Evolutionary conservation across 441 rosid species (phyloP), one percentile per base, ranked within the genome.

Genomic region (Erodium texanum): DNA sequence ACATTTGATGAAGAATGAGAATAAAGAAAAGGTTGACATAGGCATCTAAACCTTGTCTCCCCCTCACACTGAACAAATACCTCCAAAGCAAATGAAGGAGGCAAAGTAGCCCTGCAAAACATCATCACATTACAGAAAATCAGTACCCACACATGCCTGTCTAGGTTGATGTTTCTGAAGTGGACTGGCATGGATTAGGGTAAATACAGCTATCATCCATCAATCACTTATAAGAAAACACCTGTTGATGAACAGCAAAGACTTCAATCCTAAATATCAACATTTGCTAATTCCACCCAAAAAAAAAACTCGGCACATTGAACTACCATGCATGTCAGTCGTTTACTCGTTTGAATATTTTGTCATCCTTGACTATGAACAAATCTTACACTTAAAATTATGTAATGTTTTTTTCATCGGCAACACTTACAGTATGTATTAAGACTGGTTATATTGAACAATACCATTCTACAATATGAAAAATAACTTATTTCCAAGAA

Each of bases 51-150:
- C 75, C 90, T 87, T 62, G 97, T 85, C 83, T 94, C 97, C 61
- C 96, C 96, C 80, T 86, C 96, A 54, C 97, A 87, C 71, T 88
- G 89, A 71, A 92, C 99, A 75, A 94, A 94, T 16, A 89, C 97
- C 79, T 94, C 99, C 86, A 94, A 78, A 72, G 99, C 99, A 86
- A 94, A 94, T 41, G 99, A 94, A 71, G 97, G 97, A 66, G 99
- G 99, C 58, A 87, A 89, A 66, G 99, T 94, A 14, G 97, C 99
- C 86, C 99, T 94, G 80, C 66, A 69, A 19, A 69, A 77, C 32
- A 43, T 22, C 50, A 41, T 11, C 62, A 24, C 69, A 70, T 16
- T 66, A 32, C 24, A 68, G 6, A 67, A 69, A 8, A 43, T 43
- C 14, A 23, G 19, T 52, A 63, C 23, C 58, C 20, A 23, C 48